phyloP scores from a whole-genome alignment of 2,329 filamentous ascomycete species.

The Fusarium staphyleae region DNA sequence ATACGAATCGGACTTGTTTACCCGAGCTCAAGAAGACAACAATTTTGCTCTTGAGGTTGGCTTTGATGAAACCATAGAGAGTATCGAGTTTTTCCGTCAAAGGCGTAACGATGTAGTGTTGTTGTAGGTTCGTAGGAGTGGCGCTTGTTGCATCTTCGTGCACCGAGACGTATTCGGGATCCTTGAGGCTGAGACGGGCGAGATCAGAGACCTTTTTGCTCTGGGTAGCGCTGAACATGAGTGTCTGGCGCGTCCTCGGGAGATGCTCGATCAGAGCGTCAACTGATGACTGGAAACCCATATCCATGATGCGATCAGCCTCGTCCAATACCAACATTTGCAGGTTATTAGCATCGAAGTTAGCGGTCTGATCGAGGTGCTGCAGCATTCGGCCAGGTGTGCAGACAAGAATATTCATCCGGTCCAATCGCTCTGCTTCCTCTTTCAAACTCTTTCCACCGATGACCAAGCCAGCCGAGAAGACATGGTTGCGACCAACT shows the following conservation, averaged over 20 bases:
- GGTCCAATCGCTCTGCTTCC: constrained; percentile 79
- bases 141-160: constrained; percentile 82
- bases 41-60: constrained; percentile 92
- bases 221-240: constrained; percentile 96
- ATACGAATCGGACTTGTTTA: constrained; percentile 96
- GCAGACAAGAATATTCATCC: constrained; percentile 97
- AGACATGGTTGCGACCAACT: constrained; percentile 85
- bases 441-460: constrained; percentile 91
- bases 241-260: constrained; percentile 83
- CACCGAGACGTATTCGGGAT: constrained; percentile 94
- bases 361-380: constrained; percentile 91
- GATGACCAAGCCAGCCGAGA: constrained; percentile 92
- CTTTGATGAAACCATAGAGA: constrained; percentile 89
- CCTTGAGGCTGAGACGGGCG: constrained; percentile 83
- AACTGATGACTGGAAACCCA: constrained; percentile 91
- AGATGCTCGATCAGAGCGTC: constrained; percentile 94
- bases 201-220: constrained; percentile 94
- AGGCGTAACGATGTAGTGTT: constrained; percentile 89
- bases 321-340: constrained; percentile 95
- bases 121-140: constrained; percentile 84
- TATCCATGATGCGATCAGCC: constrained; percentile 95
- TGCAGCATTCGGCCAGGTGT: constrained; percentile 95
- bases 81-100: constrained; percentile 90
- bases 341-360: constrained; percentile 87
- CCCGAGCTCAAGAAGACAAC: constrained; percentile 94